Evolutionary conservation across 116 monocot genomes (phyloP), one percentile per base, ranked within the genome.

Genomic region (Thalassia testudinum): DNA sequence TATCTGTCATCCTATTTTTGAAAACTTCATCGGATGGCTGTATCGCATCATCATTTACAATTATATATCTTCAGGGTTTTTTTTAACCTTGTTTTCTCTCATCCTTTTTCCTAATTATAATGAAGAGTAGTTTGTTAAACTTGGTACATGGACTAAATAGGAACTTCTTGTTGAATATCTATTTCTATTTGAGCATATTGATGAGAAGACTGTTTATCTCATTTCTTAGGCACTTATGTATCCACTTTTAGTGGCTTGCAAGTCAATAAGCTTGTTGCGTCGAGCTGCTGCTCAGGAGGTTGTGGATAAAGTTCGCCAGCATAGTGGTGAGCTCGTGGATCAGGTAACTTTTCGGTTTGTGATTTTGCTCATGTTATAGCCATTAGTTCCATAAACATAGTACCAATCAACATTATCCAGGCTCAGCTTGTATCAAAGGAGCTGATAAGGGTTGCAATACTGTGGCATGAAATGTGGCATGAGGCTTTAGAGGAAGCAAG

Each of bases 391-490:
- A 45, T 16, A 7, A 45, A 15, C 45, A n/a, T 7, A 13, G 42
- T 27, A 28, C 50, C 30, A 48, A 37, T 0, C 6, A 28, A 60
- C 22, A 23, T 20, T 60, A 26, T 43, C 20, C 66, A 97, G 95
- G 95, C 95, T 54, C 89, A 88, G 61, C 88, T 97, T 77, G 95
- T 97, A 26, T 97, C 95, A 18, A 81, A 97, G 63, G 95, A 97
- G 60, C 56, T 97, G 67, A 97, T 97, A 17, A 81, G 95, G 66
- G 95, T 97, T 66, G 88, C 95, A 6, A 97, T 97, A 70, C 44
- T 97, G 47, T 97, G 95, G 95, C 95, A 97, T 82, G 95, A 97
- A 47, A 79, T 79, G 89, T 97, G 95, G 95, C 88, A 97, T 69
- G 95, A 97, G 62, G 89, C 89, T 56, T 66, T 97, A 47, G 95